Percentiles rank a stretch among this genome's conserved stretches.
phyloP scores from a whole-genome alignment of 306 rosid species.

The Begonia masoniana region DNA sequence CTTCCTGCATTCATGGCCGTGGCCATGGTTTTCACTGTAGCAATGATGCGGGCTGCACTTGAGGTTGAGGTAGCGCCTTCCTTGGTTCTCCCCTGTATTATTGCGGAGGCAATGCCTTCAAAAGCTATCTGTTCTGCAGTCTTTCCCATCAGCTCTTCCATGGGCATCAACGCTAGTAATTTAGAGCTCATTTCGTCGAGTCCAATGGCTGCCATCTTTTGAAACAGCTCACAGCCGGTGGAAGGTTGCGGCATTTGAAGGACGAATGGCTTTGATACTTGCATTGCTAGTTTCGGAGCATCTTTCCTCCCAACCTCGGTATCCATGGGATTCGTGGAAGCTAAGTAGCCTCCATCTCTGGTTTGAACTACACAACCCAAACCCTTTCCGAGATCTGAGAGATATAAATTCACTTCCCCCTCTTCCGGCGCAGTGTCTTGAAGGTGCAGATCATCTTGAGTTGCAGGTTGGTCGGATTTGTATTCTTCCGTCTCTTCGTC shows the following conservation, averaged over 20 bases:
- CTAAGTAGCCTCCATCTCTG: conserved; percentile 73
- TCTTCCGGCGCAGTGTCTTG: conserved; percentile 22
- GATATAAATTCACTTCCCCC: conserved; percentile 39
- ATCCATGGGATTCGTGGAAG: conserved; percentile 75
- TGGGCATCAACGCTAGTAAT: conserved; percentile 42
- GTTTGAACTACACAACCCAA: conserved; percentile 75
- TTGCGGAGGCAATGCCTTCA: conserved; percentile 83
- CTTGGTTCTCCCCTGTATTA: conserved; percentile 80
- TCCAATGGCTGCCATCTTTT: conserved; percentile 52
- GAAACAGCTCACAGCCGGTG: conserved; percentile 71
- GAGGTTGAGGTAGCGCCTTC: conserved; percentile 93
- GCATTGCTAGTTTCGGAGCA: conserved; percentile 82
- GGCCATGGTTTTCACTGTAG: conserved; percentile 50
- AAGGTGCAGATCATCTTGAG: conserved; percentile 30
- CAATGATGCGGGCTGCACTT: conserved; percentile 65
- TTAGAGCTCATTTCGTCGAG: conserved; percentile 54
- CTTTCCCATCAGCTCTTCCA: conserved; percentile 78
- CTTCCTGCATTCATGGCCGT: conserved; percentile 54
- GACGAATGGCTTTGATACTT: conserved; percentile 60
- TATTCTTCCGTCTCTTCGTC: conserved; percentile 31
- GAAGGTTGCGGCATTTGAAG: conserved; percentile 29
- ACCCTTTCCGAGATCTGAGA: conserved; percentile 88
- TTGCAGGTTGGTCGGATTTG: conserved; percentile 24
- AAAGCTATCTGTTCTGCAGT: conserved; percentile 94
- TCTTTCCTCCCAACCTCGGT: conserved; percentile 37